phyloP scores from a whole-genome alignment of 176 grass and related monocot genomes.

The Canna indica region DNA sequence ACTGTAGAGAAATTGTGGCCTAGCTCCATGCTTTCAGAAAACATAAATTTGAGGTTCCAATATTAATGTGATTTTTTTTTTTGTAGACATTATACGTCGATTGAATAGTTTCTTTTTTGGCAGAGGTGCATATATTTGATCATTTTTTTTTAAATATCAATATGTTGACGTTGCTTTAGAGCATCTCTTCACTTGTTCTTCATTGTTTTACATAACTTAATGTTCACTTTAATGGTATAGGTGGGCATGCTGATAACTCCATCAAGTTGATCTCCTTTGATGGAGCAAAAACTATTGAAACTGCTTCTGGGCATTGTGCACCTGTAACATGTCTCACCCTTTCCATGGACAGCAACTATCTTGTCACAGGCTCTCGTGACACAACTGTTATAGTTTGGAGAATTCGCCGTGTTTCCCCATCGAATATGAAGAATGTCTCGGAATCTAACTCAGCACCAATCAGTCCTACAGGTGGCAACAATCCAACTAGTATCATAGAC shows the following conservation, averaged over 20 bases:
- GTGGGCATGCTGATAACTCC: slow-evolving; percentile 88
- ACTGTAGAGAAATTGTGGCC: no score
- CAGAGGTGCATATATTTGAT: not conserved
- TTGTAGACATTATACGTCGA: not conserved
- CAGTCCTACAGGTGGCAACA: slow-evolving; percentile 51
- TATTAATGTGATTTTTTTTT: not conserved
- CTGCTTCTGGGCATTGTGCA: slow-evolving; percentile 70
- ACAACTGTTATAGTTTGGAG: slow-evolving; percentile 87
- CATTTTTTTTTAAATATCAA: not conserved
- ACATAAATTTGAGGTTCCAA: no score
- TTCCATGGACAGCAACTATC: slow-evolving; percentile 72
- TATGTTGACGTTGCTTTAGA: not conserved
- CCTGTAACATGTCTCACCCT: slow-evolving; percentile 82
- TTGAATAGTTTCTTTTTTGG: not conserved
- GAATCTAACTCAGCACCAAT: slow-evolving; percentile 53
- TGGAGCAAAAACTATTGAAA: slow-evolving; percentile 88
- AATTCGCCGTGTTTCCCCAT: slow-evolving; percentile 46
- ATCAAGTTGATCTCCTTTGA: slow-evolving; percentile 75
- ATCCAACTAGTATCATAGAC: slow-evolving; percentile 32
- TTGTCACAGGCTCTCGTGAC: slow-evolving; percentile 86
- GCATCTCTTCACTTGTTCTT: not conserved
- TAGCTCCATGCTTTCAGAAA: no score
- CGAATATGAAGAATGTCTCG: slow-evolving; percentile 49
- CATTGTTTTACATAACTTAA: not conserved
- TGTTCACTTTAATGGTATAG: slow-evolving; percentile 28